These are phyloP conservation scores for Trebouxiophyceae sp. DNA, from an alignment of 163 green algal genomes.

Conservation along the genomic window DNA sequence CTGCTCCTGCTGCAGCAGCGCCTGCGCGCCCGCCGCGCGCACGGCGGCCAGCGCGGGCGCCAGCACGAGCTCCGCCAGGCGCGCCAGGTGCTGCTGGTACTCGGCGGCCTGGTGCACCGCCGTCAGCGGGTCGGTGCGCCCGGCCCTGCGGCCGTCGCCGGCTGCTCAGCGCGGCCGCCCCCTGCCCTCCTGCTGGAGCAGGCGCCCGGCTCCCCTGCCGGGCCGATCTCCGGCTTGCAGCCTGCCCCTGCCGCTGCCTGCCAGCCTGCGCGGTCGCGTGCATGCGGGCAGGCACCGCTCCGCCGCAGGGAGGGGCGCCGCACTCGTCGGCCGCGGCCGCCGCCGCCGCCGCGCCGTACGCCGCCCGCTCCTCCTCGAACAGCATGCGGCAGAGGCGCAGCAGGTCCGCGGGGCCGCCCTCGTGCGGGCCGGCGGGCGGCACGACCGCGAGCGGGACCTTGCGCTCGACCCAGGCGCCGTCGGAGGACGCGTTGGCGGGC, in stretches of 20 bases:
- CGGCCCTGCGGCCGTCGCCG: not conserved
- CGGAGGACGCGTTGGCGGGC: not conserved
- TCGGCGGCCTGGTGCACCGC: conserved; percentile 13
- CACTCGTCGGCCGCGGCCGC: conserved; percentile 10
- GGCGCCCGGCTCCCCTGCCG: too few species aligned
- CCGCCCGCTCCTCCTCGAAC: conserved; percentile 21
- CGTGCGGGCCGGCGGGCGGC: not conserved
- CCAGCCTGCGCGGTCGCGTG: not conserved
- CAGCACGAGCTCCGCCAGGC: conserved; percentile 14
- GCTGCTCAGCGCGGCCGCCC: too few species aligned
- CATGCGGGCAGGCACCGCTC: not conserved
- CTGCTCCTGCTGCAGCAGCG: too few species aligned
- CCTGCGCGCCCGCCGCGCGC: too few species aligned
- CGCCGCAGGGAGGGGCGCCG: not conserved
- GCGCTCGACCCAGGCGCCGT: conserved; percentile 12
- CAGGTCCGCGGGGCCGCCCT: not conserved
- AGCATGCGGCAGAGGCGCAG: conserved; percentile 12
- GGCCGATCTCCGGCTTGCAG: too few species aligned
- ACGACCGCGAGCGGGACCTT: conserved; percentile 30
- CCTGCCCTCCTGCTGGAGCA: too few species aligned
- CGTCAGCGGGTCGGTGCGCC: conserved; percentile 7
- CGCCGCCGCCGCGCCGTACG: conserved; percentile 7
- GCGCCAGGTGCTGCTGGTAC: conserved; percentile 23
- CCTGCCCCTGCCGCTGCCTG: not conserved
- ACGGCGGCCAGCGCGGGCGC: conserved; percentile 6